Conservation (phyloP, 2,329 filamentous ascomycete species). For the Ophiosphaerella korrae region DNA sequence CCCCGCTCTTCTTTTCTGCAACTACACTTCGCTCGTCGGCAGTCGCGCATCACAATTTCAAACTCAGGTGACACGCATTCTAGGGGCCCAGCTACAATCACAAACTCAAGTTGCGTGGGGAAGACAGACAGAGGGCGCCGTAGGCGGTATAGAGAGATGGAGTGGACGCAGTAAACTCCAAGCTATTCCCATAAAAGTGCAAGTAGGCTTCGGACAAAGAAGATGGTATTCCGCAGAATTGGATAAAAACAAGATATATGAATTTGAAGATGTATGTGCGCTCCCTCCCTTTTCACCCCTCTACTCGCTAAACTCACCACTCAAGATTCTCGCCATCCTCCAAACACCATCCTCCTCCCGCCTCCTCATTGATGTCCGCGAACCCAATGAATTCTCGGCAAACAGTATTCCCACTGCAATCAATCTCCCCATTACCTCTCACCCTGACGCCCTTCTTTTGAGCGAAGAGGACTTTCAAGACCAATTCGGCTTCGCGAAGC, state of each 20-base stretch:
- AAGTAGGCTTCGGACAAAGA: conserved; percentile 5
- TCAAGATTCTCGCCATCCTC: conserved; percentile 43
- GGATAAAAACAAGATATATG: conserved; percentile 43
- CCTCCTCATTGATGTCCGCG: conserved; percentile 67
- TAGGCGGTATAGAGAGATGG: neutral
- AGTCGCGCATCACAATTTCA: conserved; percentile 12
- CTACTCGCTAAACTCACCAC: neutral
- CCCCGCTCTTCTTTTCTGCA: conserved; percentile 11
- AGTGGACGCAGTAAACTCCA: neutral
- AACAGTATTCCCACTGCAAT: conserved; percentile 78
- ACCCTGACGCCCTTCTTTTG: conserved; percentile 81
- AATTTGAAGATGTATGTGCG: conserved; percentile 45
- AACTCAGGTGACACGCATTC: conserved; percentile 8
- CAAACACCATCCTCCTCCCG: conserved; percentile 30
- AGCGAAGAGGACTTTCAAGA: conserved; percentile 79
- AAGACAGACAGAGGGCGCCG: neutral
- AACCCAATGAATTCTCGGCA: conserved; percentile 67
- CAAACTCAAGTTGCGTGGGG: neutral
- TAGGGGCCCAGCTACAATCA: conserved; percentile 9
- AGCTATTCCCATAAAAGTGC: conserved; percentile 2
- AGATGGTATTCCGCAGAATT: conserved; percentile 44
- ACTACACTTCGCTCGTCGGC: conserved; percentile 10
- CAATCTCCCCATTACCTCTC: conserved; percentile 79
- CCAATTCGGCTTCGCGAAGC: conserved; percentile 69
- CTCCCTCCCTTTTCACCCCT: neutral